Evolutionary conservation across 2,329 filamentous ascomycete species (phyloP), one percentile per base, ranked within the genome.

Genomic region (Lecanosticta acicola): DNA sequence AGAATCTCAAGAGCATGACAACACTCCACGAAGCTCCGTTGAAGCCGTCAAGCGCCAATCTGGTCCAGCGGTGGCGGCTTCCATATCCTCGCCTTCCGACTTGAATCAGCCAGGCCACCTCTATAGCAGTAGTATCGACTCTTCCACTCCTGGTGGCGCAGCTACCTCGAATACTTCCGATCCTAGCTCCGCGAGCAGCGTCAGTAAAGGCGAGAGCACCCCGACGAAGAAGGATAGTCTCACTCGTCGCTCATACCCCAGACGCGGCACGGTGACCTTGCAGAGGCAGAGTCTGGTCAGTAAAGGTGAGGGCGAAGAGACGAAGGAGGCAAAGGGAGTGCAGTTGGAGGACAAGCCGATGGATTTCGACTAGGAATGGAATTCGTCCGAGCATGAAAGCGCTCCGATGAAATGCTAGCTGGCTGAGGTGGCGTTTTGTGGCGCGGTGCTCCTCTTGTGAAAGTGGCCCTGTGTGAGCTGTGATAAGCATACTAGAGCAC

Each of bases 261-360:
- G 51, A 51, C 63, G 68, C 5, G 67, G 79, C 69, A 56, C 79
- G 62, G 61, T 61, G 4, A 59, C 63, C 5, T 39, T 68, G 49
- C 58, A 53, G 37, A 51, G 66, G 34, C 61, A 65, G 46, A 66
- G 64, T 48, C 36, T 60, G 17, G 55, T 66, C 34, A 58, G 59
- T 32, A 54, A 55, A 16, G 26, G 62, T 36, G 47, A 61, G 44
- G 44, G 54, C 21, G 62, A 62, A 39, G 59, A 50, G 21, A 41
- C 45, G 7, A 51, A 52, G 24, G 49, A 52, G 64, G 69, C 51
- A 4, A 53, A 68, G 66, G 79, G 82, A 4, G 83, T 88, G 34
- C 83, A 81, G 55, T 71, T 89, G 59, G 80, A 80, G 59, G 85
- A 89, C 64, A 82, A 79, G 67, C 81, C 84, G n/a, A 87, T 88